A percentile compares a stretch with the other conserved stretches of the same genome.
Evolutionary conservation across 73 alveolate species (phyloP).

Genomic region (Tetrahymena elliotti): DNA sequence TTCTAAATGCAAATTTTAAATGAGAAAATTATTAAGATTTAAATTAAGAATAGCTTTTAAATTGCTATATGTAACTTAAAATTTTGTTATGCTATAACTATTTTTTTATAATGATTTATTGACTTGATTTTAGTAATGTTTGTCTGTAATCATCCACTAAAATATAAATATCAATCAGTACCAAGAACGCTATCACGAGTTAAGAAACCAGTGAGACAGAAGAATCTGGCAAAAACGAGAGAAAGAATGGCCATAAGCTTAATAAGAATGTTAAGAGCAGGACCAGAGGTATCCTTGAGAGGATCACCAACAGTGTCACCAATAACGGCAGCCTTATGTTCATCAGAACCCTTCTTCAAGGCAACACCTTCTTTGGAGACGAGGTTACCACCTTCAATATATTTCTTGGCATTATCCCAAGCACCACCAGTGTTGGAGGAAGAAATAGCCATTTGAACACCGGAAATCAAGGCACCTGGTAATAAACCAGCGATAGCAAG

Average conservation of each 20-base stretch:
- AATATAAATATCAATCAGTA: background rate
- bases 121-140: background rate
- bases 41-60: background rate
- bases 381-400: conserved; percentile 57
- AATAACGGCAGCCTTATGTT: conserved; percentile 68
- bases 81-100: background rate
- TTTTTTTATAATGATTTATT: background rate
- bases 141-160: background rate
- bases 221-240: conserved; percentile 54
- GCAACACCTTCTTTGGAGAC: conserved; percentile 38
- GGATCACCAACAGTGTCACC: conserved; percentile 97
- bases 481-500: conserved; percentile 79
- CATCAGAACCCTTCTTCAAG: conserved; percentile 60
- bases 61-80: background rate
- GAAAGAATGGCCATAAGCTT: conserved; percentile 79
- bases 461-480: conserved; percentile 88
- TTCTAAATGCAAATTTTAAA: background rate
- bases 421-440: conserved; percentile 79
- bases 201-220: conserved; percentile 25
- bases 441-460: conserved; percentile 81
- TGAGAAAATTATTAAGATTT: background rate
- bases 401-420: conserved; percentile 88
- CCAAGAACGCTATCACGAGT: background rate
- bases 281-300: conserved; percentile 89
- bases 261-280: conserved; percentile 79